Evolutionary conservation across 2,329 filamentous ascomycete species (phyloP), one percentile per base, ranked within the genome.

Genomic region (Epichloe sylvatica): DNA sequence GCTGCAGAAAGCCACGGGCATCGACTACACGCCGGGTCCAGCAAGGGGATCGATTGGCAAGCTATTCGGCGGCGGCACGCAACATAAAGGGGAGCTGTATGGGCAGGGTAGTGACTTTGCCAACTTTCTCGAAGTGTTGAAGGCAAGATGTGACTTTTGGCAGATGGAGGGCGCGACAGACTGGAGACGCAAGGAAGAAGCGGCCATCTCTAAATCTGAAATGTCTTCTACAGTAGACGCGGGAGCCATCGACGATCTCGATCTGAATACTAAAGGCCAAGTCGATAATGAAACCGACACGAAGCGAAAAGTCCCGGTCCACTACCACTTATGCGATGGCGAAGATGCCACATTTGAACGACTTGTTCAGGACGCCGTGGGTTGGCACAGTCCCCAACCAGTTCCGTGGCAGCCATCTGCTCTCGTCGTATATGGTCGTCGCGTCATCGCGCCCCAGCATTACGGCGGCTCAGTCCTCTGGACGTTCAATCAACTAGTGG

Each of bases 71-170:
- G 60, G 70, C 4, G 58, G 69, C 33, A 34, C 53, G 47, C 60
- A 56, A 21, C 56, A 53, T 2, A 58, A 56, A 71, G 76, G 6
- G 6, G 74, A 76, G 45, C 62, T 81, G 39, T 80, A 75, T 57
- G 75, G 77, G 1, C 69, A 76, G 38, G 76, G 77, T 43, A 84
- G 83, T 49, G 86, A 91, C 59, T 91, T 90, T 68, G 77, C 82
- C 2, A 74, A 75, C 2, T 91, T 92, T 54, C 68, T 91, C 9
- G 82, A 89, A 41, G 80, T 91, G 0, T 62, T 91, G 36, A 85
- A 84, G 60, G 82, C 84, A 9, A 73, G 86, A 49, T 91, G 86
- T 60, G 85, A 91, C 57, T 81, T 90, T 46, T 90, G 84, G 84
- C 83, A 90, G 61, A 89, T 91, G 77, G 83, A 87, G 56, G 81